These are phyloP conservation scores for Cenchrus fungigraminus DNA, from an alignment of 176 grass and related monocot genomes.

Conservation along the genomic window DNA sequence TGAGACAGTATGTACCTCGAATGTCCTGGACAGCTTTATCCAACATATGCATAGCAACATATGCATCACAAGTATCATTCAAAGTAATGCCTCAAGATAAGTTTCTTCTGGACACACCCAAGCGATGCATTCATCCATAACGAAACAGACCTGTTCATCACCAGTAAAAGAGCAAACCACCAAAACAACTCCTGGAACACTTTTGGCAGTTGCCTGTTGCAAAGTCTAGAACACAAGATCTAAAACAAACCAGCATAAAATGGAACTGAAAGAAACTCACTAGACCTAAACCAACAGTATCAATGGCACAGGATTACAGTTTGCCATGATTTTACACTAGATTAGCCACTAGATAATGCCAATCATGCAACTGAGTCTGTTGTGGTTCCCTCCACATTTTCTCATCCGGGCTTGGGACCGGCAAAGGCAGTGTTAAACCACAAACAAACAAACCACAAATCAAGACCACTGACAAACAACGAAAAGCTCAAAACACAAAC, in stretches of 20 bases:
- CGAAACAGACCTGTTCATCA: neutral
- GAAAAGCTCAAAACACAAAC: neutral
- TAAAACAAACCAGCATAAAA: neutral
- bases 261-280: too few relatives aligned
- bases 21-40: neutral
- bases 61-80: too few relatives aligned
- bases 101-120: too few relatives aligned
- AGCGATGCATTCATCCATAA: too few relatives aligned
- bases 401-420: slow-evolving; percentile 69
- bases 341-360: too few relatives aligned
- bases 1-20: neutral
- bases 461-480: slow-evolving; percentile 1
- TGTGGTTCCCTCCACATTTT: slow-evolving; percentile 68
- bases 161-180: neutral
- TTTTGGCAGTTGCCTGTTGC: neutral
- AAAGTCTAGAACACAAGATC: neutral
- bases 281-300: too few relatives aligned
- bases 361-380: neutral
- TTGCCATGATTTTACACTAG: too few relatives aligned
- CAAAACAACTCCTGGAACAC: neutral
- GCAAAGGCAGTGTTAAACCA: slow-evolving; percentile 68
- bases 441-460: slow-evolving; percentile 27
- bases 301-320: neutral
- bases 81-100: too few relatives aligned
- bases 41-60: too few relatives aligned